phyloP scores from a whole-genome alignment of 2,329 filamentous ascomycete genomes.

The Beauveria pseudobassiana region DNA sequence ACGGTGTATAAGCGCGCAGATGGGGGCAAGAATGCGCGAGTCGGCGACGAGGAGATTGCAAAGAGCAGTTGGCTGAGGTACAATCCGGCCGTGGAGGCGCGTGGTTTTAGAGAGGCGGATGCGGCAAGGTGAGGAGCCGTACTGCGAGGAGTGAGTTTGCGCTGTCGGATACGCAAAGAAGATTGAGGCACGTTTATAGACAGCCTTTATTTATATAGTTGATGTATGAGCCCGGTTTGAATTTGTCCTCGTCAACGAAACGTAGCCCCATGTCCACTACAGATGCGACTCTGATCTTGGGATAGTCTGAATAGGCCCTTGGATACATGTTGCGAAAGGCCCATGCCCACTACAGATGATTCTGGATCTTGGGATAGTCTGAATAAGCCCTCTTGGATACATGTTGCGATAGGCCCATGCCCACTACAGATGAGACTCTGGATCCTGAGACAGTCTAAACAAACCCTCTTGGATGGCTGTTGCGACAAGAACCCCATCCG shows the following conservation, averaged over 20 bases:
- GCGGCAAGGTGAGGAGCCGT: slow-evolving; percentile 4
- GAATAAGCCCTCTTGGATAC: background rate
- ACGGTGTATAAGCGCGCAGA: slow-evolving; percentile 20
- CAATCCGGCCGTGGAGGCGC: slow-evolving; percentile 10
- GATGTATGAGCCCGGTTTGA: no score
- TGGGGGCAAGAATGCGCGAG: background rate
- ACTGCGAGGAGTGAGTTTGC: background rate
- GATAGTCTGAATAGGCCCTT: background rate
- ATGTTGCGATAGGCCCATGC: no score
- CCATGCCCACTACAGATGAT: background rate
- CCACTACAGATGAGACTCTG: background rate
- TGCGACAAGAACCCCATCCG: background rate
- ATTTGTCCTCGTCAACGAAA: no score
- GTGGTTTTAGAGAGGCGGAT: background rate
- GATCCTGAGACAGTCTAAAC: background rate
- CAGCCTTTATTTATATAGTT: no score
- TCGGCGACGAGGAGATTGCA: background rate
- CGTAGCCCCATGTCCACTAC: background rate
- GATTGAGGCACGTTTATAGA: slow-evolving; percentile 5
- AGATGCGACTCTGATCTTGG: background rate
- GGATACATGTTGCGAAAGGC: no score
- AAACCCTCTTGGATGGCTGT: slow-evolving; percentile 8
- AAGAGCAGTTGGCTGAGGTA: slow-evolving; percentile 2
- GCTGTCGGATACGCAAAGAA: slow-evolving; percentile 9
- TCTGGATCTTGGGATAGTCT: background rate